phyloP scores from a whole-genome alignment of 805 yeast genomes.

The Hanseniaspora taiwanica region DNA sequence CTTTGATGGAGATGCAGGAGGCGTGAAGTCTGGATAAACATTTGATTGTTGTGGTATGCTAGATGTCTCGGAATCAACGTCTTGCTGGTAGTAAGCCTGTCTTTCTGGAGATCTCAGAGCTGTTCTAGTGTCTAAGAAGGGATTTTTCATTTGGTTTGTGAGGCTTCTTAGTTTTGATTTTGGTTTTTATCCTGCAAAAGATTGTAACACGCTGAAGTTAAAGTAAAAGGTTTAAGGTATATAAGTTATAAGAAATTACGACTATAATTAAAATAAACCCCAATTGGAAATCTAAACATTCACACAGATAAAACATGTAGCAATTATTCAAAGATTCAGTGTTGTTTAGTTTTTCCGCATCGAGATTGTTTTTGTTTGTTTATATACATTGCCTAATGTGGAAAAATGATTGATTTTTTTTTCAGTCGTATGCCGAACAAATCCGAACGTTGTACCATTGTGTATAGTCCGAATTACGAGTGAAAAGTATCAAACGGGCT shows the following conservation, averaged over 20 bases:
- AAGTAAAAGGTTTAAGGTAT: too few species aligned
- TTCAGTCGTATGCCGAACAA: background rate
- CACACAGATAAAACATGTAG: background rate
- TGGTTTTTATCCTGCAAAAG: background rate
- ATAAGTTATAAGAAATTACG: too few species aligned
- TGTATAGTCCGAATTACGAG: too few species aligned
- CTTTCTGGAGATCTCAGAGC: slow-evolving; percentile 1
- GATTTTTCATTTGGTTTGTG: background rate
- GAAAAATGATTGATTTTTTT: background rate
- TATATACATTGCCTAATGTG: background rate
- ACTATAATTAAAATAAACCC: too few species aligned
- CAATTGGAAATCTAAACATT: background rate
- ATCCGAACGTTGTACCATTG: too few species aligned
- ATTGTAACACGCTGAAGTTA: too few species aligned
- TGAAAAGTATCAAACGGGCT: background rate
- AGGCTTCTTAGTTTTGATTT: background rate
- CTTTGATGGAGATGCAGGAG: slow-evolving; percentile 27
- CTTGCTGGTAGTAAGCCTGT: background rate
- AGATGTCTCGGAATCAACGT: background rate
- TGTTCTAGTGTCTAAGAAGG: slow-evolving; percentile 1
- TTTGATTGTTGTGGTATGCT: background rate
- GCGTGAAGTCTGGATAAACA: slow-evolving; percentile 9
- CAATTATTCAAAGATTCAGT: background rate
- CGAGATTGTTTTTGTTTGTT: too few species aligned
- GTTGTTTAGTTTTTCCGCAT: too few species aligned